Conservation (phyloP, 371 early-diverging fungal species). For the Mortierella sp. region DNA sequence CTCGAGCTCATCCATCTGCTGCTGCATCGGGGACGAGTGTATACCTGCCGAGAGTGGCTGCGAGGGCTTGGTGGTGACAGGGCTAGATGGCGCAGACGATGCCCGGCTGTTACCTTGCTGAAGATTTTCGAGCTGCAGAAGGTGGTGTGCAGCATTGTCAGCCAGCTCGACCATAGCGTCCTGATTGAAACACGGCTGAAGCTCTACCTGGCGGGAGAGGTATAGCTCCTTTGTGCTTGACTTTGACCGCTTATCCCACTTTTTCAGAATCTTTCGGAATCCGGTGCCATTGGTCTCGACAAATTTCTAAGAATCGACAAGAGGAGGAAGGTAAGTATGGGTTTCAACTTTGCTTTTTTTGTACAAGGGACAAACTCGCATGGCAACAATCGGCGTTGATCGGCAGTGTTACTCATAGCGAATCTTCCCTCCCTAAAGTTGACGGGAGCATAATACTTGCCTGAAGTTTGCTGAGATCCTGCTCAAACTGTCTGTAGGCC, state of each 20-base stretch:
- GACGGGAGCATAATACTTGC: constrained; percentile 72
- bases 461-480: constrained; percentile 94
- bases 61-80: constrained; percentile 35
- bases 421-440: too few relatives aligned
- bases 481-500: constrained; percentile 90
- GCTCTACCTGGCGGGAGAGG: constrained; percentile 91
- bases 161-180: constrained; percentile 89
- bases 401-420: too few relatives aligned
- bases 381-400: too few relatives aligned
- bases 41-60: constrained; percentile 26
- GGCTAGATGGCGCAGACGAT: constrained; percentile 38
- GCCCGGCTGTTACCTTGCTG: constrained; percentile 57
- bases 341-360: constrained; percentile 19
- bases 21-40: constrained; percentile 41
- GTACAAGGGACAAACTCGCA: too few relatives aligned
- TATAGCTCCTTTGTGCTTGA: constrained; percentile 95
- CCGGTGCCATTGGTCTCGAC: constrained; percentile 97
- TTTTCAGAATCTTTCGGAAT: constrained; percentile 96
- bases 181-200: constrained; percentile 95
- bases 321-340: too few relatives aligned
- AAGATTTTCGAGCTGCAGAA: constrained; percentile 35
- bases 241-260: constrained; percentile 97
- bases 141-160: constrained; percentile 74
- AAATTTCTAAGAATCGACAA: too few relatives aligned
- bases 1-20: constrained; percentile 46